phyloP scores from a whole-genome alignment of 805 yeast genomes.

The Wickerhamiella spandovensis region DNA sequence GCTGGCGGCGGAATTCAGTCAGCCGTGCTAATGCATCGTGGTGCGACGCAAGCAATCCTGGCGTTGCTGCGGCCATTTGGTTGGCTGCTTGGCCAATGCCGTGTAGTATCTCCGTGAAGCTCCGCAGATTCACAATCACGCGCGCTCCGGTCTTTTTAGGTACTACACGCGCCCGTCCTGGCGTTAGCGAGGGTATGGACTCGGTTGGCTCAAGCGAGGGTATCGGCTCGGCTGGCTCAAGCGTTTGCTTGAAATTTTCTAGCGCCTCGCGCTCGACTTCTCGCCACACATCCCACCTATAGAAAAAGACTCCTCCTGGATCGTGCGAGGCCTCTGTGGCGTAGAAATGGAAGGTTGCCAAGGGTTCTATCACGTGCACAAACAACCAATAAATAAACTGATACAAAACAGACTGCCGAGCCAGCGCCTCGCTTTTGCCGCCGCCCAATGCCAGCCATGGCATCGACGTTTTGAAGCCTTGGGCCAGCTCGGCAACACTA shows the following conservation, averaged over 20 bases:
- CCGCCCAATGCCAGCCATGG: constrained; percentile 35
- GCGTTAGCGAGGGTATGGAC: too few relatives aligned
- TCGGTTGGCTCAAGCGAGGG: neutral
- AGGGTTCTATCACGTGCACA: constrained; percentile 29
- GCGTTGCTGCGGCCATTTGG: constrained; percentile 29
- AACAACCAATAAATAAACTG: constrained; percentile 50
- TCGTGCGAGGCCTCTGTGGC: constrained; percentile 39
- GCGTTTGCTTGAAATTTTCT: constrained; percentile 45
- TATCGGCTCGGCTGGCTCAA: neutral
- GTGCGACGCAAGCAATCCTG: neutral
- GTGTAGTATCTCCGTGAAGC: constrained; percentile 6
- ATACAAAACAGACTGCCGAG: constrained; percentile 27
- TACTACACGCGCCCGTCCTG: constrained; percentile 7
- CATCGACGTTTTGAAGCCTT: constrained; percentile 33
- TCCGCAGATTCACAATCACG: constrained; percentile 12
- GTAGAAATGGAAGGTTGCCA: constrained; percentile 47
- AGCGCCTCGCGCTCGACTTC: constrained; percentile 12
- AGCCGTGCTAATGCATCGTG: constrained; percentile 33
- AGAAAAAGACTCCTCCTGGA: constrained; percentile 9
- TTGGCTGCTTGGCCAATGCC: constrained; percentile 20
- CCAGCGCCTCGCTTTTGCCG: constrained; percentile 32
- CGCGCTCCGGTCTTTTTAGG: constrained; percentile 14
- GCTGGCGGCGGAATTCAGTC: constrained; percentile 25
- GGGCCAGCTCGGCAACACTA: constrained; percentile 23
- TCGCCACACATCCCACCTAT: constrained; percentile 16